Evolutionary conservation across 176 grass and related monocot genomes (phyloP).

Genomic region (Poa pratensis): DNA sequence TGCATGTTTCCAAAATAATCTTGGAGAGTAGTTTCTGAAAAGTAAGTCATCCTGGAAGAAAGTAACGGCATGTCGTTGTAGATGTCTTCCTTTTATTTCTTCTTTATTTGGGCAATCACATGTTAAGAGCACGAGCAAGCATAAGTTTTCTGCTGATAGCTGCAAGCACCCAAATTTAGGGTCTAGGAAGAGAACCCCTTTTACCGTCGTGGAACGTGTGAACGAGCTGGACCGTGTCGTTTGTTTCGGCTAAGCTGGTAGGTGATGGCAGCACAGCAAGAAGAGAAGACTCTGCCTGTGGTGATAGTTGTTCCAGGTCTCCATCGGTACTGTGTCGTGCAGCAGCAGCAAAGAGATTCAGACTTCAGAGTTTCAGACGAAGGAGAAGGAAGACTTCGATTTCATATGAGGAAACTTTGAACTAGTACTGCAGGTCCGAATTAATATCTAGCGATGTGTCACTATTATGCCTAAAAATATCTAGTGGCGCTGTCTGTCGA

Average conservation of each 20-base stretch:
- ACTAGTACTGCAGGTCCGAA: not conserved
- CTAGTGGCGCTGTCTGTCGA: not conserved
- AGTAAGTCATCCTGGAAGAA: not conserved
- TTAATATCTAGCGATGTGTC: not conserved
- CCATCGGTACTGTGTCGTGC: not conserved
- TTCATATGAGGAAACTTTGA: not conserved
- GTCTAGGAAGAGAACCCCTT: not conserved
- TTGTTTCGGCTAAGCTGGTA: slow-evolving; percentile 9
- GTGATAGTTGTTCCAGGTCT: not conserved
- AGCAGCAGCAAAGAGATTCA: not conserved
- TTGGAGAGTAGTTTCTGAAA: not conserved
- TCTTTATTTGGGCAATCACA: slow-evolving; percentile 5
- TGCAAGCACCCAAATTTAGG: no score
- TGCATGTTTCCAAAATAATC: not conserved
- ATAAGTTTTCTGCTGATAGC: no score
- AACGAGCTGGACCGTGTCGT: not conserved
- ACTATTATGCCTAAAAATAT: slow-evolving; percentile 10
- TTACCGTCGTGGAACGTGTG: slow-evolving; percentile 41
- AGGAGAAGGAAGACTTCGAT: not conserved
- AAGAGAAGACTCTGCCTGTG: not conserved
- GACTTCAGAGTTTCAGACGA: no score
- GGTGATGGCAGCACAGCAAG: not conserved
- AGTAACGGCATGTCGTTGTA: not conserved
- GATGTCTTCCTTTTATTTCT: not conserved
- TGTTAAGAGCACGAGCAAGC: not conserved